A percentile compares a stretch with the other conserved stretches of the same genome.
Evolutionary conservation across 257 asterid species (phyloP).

Genomic region (Thymus quinquecostatus): DNA sequence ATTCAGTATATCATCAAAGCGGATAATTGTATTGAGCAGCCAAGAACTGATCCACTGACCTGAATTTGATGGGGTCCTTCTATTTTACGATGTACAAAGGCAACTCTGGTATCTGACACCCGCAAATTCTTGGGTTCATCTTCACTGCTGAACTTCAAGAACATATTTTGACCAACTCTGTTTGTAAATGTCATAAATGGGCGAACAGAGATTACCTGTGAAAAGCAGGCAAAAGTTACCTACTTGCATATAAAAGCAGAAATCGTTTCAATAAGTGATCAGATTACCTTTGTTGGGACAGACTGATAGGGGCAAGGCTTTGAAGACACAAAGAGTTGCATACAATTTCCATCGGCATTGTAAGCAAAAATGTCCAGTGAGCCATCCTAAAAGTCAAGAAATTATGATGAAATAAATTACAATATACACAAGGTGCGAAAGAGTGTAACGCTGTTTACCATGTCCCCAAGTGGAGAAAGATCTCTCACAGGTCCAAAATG

Average conservation of each 20-base stretch:
- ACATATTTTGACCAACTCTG: slow-evolving; percentile 80
- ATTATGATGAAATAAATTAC: slow-evolving; percentile 22
- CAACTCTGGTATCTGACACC: slow-evolving; percentile 77
- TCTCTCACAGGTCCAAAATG: slow-evolving; percentile 83
- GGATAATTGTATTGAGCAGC: slow-evolving; percentile 12
- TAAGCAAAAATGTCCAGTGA: slow-evolving; percentile 83
- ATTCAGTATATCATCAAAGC: slow-evolving; percentile 5
- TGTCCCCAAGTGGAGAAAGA: slow-evolving; percentile 87
- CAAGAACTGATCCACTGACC: slow-evolving; percentile 46
- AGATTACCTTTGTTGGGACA: slow-evolving; percentile 88
- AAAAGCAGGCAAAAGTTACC: slow-evolving; percentile 37
- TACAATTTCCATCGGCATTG: slow-evolving; percentile 69
- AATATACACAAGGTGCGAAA: slow-evolving; percentile 29
- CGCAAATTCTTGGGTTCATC: slow-evolving; percentile 83
- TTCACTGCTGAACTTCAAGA: slow-evolving; percentile 73
- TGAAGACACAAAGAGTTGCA: slow-evolving; percentile 83
- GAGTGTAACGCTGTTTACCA: slow-evolving; percentile 53
- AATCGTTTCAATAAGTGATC: slow-evolving; percentile 16
- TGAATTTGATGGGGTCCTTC: slow-evolving; percentile 74
- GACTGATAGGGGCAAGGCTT: slow-evolving; percentile 89
- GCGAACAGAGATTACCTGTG: slow-evolving; percentile 80
- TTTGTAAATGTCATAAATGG: slow-evolving; percentile 93
- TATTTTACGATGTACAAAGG: slow-evolving; percentile 60
- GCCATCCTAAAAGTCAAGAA: slow-evolving; percentile 73
- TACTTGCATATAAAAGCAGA: not conserved